Base-by-base conservation (phyloP, 2,329 filamentous ascomycete species). In the Taxawa tesnikishii region DNA sequence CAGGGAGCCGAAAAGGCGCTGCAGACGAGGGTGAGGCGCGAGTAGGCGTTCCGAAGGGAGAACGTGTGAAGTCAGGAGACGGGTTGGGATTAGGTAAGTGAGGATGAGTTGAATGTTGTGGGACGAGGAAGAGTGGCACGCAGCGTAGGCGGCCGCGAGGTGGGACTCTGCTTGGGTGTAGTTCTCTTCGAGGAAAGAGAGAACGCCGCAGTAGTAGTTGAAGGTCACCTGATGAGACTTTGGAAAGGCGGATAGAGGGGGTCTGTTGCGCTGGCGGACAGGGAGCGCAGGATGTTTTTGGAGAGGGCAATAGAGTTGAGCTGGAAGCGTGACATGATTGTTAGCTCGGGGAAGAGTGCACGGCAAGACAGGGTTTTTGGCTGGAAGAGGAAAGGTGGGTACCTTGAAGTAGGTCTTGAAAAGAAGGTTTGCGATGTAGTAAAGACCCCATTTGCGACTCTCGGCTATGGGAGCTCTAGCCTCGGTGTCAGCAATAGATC, bases 371-470 rank as follows among this genome's bases (percentile, higher is more conserved):
- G 29, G 13, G 19, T 28, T n/a, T 24, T 10, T 14, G 5, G 4
- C 14, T 14, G 4, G 12, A 12, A 3, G n/a, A 8, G 6, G 4
- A 5, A 5, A 9, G 10, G 13, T 24, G 3, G 31, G 24, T 55
- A 67, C 68, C 59, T 83, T 92, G 65, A 98, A 98, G 56, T 96
- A 94, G 2, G 87, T 96, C 60, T 96, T 96, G 73, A 98, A 98
- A 10, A 94, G 67, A 6, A 98, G 70, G 51, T 94, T 96, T 49
- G 87, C 84, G 43, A 88, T 79, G 55, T 85, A 87, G 62, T 98
- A 98, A 29, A 94, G 82, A 5, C 84, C 92, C 90, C 90, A 98
- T 71, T 96, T 98, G 33, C 90, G 76, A 6, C 88, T 94, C 47
- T 93, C 81, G 49, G 85, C 76, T 27, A 94, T 64, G 10, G 81